Conservation (phyloP, 768 basidiomycete genomes). For the Lactifluus subvellereus region DNA sequence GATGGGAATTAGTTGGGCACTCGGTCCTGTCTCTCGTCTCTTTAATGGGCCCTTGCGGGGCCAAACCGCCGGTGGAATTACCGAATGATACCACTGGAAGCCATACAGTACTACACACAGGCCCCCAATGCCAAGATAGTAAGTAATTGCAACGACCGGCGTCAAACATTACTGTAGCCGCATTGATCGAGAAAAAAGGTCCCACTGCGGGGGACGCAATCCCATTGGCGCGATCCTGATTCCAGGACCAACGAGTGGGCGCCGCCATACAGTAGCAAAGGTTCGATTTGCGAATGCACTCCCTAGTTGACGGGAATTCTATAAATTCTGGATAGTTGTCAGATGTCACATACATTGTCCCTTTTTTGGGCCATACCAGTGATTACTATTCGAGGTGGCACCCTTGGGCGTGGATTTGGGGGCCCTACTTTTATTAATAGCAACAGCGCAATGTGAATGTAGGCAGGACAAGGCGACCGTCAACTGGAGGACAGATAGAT, state of each 20-base stretch:
- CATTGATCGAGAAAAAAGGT: background rate
- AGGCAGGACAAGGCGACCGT: background rate
- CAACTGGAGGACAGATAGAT: background rate
- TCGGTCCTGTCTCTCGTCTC: background rate
- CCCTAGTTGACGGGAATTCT: no score
- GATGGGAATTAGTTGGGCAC: background rate
- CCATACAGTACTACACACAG: background rate
- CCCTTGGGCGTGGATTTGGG: no score
- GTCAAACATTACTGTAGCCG: background rate
- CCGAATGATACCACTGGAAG: background rate
- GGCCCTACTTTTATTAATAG: background rate
- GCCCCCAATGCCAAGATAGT: background rate
- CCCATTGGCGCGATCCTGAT: background rate
- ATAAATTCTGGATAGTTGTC: no score
- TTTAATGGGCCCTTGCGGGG: background rate
- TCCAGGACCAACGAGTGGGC: background rate
- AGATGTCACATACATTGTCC: no score
- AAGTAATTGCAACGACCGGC: background rate
- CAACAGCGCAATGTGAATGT: background rate
- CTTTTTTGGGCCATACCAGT: no score
- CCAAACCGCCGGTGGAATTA: background rate
- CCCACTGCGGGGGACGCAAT: background rate
- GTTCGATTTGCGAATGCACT: no score
- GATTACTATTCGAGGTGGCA: no score
- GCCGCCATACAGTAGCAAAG: background rate